A percentile compares a stretch with the other conserved stretches of the same genome.
These are phyloP conservation scores for Aspergillus bombycis DNA, from an alignment of 2,329 filamentous ascomycete genomes.

Conservation along the genomic window DNA sequence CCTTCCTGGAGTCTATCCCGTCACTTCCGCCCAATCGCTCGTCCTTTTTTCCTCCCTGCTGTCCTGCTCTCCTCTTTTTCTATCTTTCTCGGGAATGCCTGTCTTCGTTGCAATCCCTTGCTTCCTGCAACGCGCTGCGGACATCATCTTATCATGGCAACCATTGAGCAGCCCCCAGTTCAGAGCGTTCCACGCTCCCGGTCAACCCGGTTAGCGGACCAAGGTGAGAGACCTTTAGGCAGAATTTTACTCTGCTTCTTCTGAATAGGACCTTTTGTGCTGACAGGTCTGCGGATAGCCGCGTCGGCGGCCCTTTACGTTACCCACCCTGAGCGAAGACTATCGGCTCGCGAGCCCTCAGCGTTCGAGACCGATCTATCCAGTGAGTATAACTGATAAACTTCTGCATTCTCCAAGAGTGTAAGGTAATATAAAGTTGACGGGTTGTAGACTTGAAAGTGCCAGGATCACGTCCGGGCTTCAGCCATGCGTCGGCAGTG, in stretches of 20 bases:
- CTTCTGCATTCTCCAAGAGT: background rate
- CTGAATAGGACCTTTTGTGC: background rate
- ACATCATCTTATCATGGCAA: constrained; percentile 32
- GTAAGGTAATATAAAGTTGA: background rate
- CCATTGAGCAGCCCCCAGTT: constrained; percentile 31
- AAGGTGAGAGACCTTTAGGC: constrained; percentile 32
- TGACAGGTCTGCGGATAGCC: constrained; percentile 42
- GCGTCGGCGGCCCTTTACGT: constrained; percentile 65
- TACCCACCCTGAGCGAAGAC: constrained; percentile 46
- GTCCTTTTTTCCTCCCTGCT: constrained; percentile 15
- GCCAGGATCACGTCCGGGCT: constrained; percentile 63
- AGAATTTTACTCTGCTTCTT: constrained; percentile 5
- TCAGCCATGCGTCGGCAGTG: constrained; percentile 64
- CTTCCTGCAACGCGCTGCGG: constrained; percentile 13
- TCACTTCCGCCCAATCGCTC: constrained; percentile 5
- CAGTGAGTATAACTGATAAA: constrained; percentile 24
- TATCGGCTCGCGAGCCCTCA: constrained; percentile 29
- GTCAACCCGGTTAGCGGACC: constrained; percentile 36
- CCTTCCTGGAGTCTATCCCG: constrained; percentile 18
- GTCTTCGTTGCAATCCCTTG: constrained; percentile 12
- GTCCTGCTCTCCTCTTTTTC: constrained; percentile 3
- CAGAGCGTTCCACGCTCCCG: constrained; percentile 23
- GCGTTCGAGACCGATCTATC: constrained; percentile 22
- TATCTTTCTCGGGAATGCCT: constrained; percentile 25
- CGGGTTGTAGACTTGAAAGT: constrained; percentile 25